Evolutionary conservation across 768 basidiomycete genomes (phyloP).

Genomic region (Auriculariales sp.): DNA sequence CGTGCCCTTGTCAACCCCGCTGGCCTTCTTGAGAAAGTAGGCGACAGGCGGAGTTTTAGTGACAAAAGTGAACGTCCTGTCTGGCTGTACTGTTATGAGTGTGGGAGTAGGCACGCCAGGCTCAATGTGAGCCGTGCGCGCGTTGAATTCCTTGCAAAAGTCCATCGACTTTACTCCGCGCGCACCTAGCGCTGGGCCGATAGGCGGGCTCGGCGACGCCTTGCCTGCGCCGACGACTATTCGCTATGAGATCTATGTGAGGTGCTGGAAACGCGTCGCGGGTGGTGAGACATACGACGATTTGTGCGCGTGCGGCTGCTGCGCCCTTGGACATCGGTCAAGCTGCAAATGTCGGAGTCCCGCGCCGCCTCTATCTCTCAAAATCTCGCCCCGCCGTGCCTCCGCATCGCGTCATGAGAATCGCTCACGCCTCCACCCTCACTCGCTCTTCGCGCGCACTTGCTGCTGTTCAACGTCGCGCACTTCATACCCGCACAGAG

Average conservation of each 20-base stretch:
- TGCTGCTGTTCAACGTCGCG: too few relatives aligned
- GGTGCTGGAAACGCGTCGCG: too few relatives aligned
- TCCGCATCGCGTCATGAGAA: too few relatives aligned
- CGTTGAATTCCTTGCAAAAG: slow-evolving; percentile 99
- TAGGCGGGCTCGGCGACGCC: slow-evolving; percentile 88
- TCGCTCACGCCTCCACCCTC: too few relatives aligned
- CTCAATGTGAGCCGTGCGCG: slow-evolving; percentile 78
- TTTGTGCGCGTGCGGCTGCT: slow-evolving; percentile 47
- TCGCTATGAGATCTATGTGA: slow-evolving; percentile 32
- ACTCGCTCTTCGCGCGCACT: too few relatives aligned
- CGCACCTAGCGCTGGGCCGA: slow-evolving; percentile 94
- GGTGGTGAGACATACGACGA: slow-evolving; percentile 44
- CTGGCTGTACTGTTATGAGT: slow-evolving; percentile 84
- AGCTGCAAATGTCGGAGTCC: not conserved
- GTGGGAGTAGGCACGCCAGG: slow-evolving; percentile 83
- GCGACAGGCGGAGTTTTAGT: slow-evolving; percentile 84
- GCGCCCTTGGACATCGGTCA: slow-evolving; percentile 51
- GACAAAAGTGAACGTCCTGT: slow-evolving; percentile 87
- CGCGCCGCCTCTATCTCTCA: not conserved
- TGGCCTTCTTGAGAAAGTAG: slow-evolving; percentile 82
- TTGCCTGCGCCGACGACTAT: slow-evolving; percentile 85
- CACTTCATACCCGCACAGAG: too few relatives aligned
- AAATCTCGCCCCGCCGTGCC: not conserved
- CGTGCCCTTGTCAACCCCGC: slow-evolving; percentile 82
- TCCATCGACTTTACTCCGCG: slow-evolving; percentile 99